phyloP scores from a whole-genome alignment of 2,329 filamentous ascomycete genomes.

The Calonectria pteridis region DNA sequence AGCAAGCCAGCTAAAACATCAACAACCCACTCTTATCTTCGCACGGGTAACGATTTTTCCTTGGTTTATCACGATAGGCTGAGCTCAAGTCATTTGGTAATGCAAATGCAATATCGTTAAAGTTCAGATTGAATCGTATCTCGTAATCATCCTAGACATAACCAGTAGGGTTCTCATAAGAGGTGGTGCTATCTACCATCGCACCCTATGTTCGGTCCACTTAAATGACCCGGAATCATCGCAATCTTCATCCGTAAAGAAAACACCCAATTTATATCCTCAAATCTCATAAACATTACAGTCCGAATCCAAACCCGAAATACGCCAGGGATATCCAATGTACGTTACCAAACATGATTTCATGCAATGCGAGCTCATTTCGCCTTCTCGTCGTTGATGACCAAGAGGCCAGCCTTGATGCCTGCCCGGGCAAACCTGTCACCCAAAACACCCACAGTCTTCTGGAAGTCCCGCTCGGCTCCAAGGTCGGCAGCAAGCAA shows the following conservation, averaged over 20 bases:
- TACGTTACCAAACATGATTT: neutral
- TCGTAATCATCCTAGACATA: slow-evolving; percentile 11
- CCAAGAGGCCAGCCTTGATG: slow-evolving; percentile 47
- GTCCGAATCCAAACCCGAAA: neutral
- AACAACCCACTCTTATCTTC: no score
- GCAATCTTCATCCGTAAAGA: neutral
- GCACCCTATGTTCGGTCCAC: neutral
- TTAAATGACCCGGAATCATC: neutral
- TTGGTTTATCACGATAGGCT: no score
- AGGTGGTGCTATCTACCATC: neutral
- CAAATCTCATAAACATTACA: neutral
- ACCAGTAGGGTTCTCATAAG: neutral
- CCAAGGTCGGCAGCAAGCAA: slow-evolving; percentile 36
- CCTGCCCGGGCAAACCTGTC: slow-evolving; percentile 42
- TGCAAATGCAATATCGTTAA: neutral
- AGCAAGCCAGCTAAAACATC: neutral
- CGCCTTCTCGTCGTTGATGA: slow-evolving; percentile 39
- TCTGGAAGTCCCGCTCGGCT: slow-evolving; percentile 43
- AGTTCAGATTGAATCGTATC: slow-evolving; percentile 4
- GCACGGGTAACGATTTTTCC: neutral
- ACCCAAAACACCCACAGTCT: slow-evolving; percentile 43
- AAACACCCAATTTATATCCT: neutral
- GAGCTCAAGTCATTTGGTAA: neutral
- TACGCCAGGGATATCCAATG: slow-evolving; percentile 5
- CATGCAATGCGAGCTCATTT: neutral